phyloP scores from a whole-genome alignment of 148 eudicot genomes.

The Nepenthes gracilis region DNA sequence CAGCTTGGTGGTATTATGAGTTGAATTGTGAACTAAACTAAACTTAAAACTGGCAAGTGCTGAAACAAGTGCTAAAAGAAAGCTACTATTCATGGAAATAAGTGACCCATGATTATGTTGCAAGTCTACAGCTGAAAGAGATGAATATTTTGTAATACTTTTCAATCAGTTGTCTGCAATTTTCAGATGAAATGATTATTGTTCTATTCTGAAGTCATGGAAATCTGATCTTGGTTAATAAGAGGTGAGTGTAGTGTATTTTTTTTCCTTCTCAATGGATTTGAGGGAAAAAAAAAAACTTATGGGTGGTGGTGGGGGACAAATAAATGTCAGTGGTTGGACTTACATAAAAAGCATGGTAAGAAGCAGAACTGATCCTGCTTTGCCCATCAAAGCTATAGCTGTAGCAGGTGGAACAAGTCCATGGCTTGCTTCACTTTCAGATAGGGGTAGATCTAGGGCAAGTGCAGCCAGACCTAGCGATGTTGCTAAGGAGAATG shows the following conservation, averaged over 20 bases:
- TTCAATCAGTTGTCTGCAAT: too few species aligned
- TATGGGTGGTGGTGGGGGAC: not conserved
- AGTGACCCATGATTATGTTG: not conserved
- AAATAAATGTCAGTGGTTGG: not conserved
- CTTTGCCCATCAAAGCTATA: constrained; percentile 90
- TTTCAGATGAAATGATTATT: too few species aligned
- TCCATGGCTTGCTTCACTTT: constrained; percentile 76
- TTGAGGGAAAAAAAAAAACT: too few species aligned
- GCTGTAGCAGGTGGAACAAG: constrained; percentile 97
- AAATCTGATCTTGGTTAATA: too few species aligned
- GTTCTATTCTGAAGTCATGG: too few species aligned
- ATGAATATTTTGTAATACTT: not conserved
- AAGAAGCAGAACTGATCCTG: constrained; percentile 83
- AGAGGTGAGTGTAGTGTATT: too few species aligned
- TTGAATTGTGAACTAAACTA: too few species aligned
- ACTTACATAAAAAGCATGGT: constrained; percentile 97
- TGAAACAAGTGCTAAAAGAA: too few species aligned
- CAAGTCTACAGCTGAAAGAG: not conserved
- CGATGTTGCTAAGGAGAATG: constrained; percentile 86
- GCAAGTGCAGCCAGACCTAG: constrained; percentile 93
- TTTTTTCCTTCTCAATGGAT: too few species aligned
- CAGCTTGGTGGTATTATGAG: too few species aligned
- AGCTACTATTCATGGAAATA: not conserved
- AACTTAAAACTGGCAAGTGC: too few species aligned
- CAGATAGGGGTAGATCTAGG: constrained; percentile 81